phyloP scores from a whole-genome alignment of 2,329 filamentous ascomycete species.

The Pochonia chlamydosporia region DNA sequence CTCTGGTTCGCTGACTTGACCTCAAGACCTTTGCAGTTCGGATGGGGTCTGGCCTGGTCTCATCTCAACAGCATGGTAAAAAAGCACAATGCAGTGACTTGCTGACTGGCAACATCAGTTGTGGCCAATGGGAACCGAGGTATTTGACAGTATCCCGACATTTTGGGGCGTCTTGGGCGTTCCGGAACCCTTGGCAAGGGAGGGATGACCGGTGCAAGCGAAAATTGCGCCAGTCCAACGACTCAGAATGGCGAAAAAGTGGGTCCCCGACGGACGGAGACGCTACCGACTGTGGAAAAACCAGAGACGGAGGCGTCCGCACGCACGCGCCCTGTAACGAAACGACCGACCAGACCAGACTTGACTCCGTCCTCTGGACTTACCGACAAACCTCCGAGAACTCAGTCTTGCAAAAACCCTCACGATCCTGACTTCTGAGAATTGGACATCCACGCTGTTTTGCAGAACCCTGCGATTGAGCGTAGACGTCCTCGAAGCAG shows the following conservation, averaged over 20 bases:
- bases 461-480: constrained; percentile 2
- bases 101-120: background rate
- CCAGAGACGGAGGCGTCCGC: background rate
- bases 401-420: background rate
- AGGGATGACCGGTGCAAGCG: background rate
- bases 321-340: background rate
- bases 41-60: too few relatives aligned
- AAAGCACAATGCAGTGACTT: too few relatives aligned
- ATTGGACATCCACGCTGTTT: background rate
- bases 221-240: background rate
- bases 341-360: too few relatives aligned
- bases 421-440: background rate
- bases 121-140: constrained; percentile 2
- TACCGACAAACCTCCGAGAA: background rate
- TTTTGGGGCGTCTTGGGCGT: background rate
- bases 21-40: too few relatives aligned
- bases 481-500: background rate
- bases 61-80: too few relatives aligned
- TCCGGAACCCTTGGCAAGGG: too few relatives aligned
- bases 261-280: background rate
- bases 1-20: too few relatives aligned
- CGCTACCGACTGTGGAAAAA: background rate
- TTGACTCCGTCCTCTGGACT: background rate
- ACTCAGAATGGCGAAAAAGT: constrained; percentile 2
- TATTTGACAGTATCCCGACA: background rate